Conservation (phyloP, 2,329 filamentous ascomycete genomes). For the Scedosporium apiospermum region DNA sequence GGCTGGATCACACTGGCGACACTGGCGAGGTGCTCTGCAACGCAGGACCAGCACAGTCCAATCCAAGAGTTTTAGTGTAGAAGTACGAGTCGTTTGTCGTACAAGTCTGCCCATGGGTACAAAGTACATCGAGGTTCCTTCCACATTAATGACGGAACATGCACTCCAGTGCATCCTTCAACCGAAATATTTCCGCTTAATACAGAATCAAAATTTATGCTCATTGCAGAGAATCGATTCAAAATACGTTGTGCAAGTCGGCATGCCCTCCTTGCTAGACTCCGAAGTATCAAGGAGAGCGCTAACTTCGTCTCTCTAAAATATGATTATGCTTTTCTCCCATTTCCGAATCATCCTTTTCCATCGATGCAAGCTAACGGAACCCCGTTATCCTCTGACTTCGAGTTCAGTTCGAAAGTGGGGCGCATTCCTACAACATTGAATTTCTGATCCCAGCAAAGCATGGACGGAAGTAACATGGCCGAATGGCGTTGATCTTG, state of each 20-base stretch:
- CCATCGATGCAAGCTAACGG: not conserved
- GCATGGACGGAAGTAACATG: not conserved
- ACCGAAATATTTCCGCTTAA: not conserved
- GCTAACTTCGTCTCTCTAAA: no score
- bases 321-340: not conserved
- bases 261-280: no score
- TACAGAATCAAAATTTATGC: not conserved
- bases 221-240: not conserved
- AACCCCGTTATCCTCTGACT: not conserved
- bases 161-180: not conserved
- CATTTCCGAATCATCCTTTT: not conserved
- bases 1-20: not conserved
- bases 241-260: not conserved
- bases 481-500: not conserved
- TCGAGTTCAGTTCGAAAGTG: not conserved
- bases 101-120: no score
- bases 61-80: no score
- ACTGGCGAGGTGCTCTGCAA: no score
- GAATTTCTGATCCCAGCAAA: not conserved
- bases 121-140: no score
- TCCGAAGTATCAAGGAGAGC: no score
- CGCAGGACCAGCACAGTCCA: no score
- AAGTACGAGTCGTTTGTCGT: no score
- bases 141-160: no score
- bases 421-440: not conserved